phyloP scores from a whole-genome alignment of 2,329 filamentous ascomycete species.

The Phaeoacremonium minimum region DNA sequence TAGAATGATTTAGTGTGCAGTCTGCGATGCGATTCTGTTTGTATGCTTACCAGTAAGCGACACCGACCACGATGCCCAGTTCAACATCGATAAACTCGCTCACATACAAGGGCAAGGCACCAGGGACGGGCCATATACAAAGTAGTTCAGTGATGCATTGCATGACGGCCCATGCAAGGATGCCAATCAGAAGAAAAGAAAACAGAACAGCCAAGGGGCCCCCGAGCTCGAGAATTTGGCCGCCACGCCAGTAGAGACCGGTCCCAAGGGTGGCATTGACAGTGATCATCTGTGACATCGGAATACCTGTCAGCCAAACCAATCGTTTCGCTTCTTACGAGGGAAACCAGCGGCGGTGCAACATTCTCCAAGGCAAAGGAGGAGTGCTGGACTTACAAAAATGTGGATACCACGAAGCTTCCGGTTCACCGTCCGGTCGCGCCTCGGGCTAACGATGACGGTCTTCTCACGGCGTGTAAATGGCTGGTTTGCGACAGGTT shows the following conservation, averaged over 20 bases:
- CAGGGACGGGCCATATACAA: slow-evolving; percentile 25
- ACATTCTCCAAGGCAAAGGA: too few species aligned
- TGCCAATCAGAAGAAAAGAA: slow-evolving; percentile 19
- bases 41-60: slow-evolving; percentile 23
- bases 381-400: slow-evolving; percentile 13
- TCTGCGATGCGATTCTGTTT: not conserved
- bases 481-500: too few species aligned
- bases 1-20: slow-evolving; percentile 2
- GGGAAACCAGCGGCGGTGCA: not conserved
- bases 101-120: slow-evolving; percentile 23
- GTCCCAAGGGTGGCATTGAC: slow-evolving; percentile 20
- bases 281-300: slow-evolving; percentile 22
- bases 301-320: too few species aligned
- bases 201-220: slow-evolving; percentile 19
- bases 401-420: slow-evolving; percentile 18
- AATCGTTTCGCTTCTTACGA: too few species aligned
- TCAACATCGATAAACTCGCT: slow-evolving; percentile 25
- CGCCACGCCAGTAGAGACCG: slow-evolving; percentile 22
- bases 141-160: slow-evolving; percentile 23
- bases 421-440: slow-evolving; percentile 14
- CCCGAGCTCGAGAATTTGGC: slow-evolving; percentile 20
- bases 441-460: not conserved
- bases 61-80: slow-evolving; percentile 23
- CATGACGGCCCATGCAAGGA: slow-evolving; percentile 23
- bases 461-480: slow-evolving; percentile 1